Percentiles rank a stretch among this genome's conserved stretches.
These are phyloP conservation scores for Symbiotaphrina buchneri DNA, from an alignment of 495 filamentous ascomycete genomes.

Conservation along the genomic window DNA sequence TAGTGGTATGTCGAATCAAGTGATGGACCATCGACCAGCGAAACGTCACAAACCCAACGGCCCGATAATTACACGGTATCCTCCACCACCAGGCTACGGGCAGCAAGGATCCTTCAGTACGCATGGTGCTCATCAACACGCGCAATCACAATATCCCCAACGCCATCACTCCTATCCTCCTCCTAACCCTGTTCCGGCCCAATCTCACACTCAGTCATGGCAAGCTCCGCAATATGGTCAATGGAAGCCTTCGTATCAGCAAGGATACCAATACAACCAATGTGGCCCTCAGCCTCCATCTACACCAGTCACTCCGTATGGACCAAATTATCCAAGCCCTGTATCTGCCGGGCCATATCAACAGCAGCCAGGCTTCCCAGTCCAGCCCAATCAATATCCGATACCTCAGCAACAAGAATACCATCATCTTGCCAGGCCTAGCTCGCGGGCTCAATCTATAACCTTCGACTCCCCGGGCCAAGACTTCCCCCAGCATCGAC, in stretches of 20 bases:
- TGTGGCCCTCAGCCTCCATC: slow-evolving; percentile 1
- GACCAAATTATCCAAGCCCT: slow-evolving; percentile 1
- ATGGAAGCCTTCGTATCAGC: not conserved
- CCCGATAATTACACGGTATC: not conserved
- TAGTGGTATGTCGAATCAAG: not conserved
- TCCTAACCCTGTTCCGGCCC: no score
- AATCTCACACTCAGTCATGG: no score
- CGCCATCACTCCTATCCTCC: no score
- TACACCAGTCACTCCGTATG: slow-evolving; percentile 13
- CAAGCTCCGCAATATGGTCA: not conserved
- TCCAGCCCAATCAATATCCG: slow-evolving; percentile 8
- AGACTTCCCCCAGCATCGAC: no score
- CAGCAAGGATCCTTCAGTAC: no score
- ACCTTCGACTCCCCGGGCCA: not conserved
- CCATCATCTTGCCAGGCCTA: not conserved
- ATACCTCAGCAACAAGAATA: no score
- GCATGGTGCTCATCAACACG: no score
- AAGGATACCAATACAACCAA: not conserved
- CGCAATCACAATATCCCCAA: no score
- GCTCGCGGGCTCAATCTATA: slow-evolving; percentile 4
- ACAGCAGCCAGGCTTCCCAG: slow-evolving; percentile 6
- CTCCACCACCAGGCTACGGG: no score
- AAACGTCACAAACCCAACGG: not conserved
- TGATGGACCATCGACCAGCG: not conserved
- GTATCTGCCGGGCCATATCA: slow-evolving; percentile 4